Evolutionary conservation across 2,329 filamentous ascomycete genomes (phyloP).

Genomic region (Simplicillium aogashimaense): DNA sequence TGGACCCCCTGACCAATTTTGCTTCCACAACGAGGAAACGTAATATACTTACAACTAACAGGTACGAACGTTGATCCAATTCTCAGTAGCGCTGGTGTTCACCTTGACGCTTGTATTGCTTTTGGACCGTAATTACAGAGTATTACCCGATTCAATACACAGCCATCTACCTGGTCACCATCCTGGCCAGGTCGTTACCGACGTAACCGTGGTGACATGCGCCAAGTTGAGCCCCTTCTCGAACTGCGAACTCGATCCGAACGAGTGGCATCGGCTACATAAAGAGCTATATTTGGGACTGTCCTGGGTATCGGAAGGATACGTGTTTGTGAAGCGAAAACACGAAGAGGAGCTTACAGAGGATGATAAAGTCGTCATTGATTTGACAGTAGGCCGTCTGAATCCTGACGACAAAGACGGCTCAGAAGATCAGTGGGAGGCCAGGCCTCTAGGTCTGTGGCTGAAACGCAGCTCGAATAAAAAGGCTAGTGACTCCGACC

Average conservation of each 20-base stretch:
- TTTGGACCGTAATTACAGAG: conserved; percentile 80
- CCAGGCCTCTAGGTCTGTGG: conserved; percentile 70
- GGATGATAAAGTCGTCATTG: conserved; percentile 70
- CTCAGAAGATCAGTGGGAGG: conserved; percentile 64
- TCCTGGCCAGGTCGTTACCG: conserved; percentile 74
- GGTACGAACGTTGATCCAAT: conserved; percentile 66
- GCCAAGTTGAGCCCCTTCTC: conserved; percentile 65
- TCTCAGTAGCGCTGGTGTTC: conserved; percentile 54
- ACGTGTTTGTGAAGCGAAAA: conserved; percentile 73
- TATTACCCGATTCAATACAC: conserved; percentile 78
- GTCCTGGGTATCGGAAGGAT: conserved; percentile 67
- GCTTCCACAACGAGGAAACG: too few relatives aligned
- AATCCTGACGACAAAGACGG: conserved; percentile 45
- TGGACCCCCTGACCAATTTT: not conserved
- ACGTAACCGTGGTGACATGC: conserved; percentile 70
- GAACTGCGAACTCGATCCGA: conserved; percentile 62
- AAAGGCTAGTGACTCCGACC: conserved; percentile 64
- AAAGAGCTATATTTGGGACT: conserved; percentile 79
- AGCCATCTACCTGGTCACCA: conserved; percentile 80
- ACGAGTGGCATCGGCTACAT: conserved; percentile 71
- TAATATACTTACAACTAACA: conserved; percentile 13
- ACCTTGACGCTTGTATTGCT: conserved; percentile 66
- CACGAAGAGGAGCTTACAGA: conserved; percentile 71
- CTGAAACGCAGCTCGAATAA: conserved; percentile 63
- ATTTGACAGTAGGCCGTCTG: conserved; percentile 63